phyloP scores from a whole-genome alignment of 2,329 filamentous ascomycete genomes.

The Epichloe aotearoae region DNA sequence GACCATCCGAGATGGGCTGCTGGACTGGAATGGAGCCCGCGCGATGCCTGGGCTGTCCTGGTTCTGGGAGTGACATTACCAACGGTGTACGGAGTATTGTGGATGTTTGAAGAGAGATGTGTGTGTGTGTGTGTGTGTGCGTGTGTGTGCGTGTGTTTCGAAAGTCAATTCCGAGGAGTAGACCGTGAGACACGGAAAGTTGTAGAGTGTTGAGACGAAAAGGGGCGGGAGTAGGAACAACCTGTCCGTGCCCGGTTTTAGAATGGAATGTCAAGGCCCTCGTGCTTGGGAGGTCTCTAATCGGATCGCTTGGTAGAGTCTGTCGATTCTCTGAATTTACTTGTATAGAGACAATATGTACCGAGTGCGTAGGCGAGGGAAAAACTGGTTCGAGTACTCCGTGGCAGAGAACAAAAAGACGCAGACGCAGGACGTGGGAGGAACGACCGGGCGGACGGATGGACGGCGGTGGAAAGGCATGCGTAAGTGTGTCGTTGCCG shows the following conservation, averaged over 20 bases:
- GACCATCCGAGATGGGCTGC: conserved; percentile 1
- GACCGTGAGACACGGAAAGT: conserved; percentile 6
- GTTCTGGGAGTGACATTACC: conserved; percentile 9
- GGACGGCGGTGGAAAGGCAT: not conserved
- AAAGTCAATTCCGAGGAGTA: conserved; percentile 4
- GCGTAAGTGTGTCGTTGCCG: conserved; percentile 1
- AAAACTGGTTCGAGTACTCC: too few species aligned
- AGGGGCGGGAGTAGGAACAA: not conserved
- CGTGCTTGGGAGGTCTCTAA: not conserved
- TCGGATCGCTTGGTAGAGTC: not conserved
- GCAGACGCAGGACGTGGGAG: conserved; percentile 2
- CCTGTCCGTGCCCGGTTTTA: not conserved
- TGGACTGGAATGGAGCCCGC: conserved; percentile 10
- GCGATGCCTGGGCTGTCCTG: conserved; percentile 6
- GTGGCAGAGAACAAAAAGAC: not conserved
- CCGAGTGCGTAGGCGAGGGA: not conserved
- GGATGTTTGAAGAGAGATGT: not conserved
- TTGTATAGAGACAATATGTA: not conserved
- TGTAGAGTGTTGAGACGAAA: not conserved
- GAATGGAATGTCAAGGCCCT: not conserved
- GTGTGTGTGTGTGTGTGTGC: not conserved
- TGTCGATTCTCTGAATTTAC: not conserved
- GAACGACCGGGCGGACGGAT: not conserved
- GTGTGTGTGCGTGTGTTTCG: not conserved
- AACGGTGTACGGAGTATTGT: conserved; percentile 1